A percentile compares a stretch with the other conserved stretches of the same genome.
Evolutionary conservation across 345 rosid genomes (phyloP).

Genomic region (Brassica nigra): DNA sequence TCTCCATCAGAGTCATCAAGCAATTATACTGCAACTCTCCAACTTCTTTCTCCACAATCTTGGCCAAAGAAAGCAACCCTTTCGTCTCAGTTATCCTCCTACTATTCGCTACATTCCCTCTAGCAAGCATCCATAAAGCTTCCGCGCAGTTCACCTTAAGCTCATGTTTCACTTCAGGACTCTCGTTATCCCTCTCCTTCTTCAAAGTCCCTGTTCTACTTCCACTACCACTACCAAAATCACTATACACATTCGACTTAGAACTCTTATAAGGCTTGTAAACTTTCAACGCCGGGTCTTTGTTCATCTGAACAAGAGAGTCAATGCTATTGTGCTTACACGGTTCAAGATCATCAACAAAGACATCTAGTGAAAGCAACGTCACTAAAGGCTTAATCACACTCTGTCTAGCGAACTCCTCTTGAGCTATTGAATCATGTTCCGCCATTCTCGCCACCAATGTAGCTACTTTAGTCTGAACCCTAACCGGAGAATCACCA

Average conservation of each 20-base stretch:
- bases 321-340: conserved; percentile 74
- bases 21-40: conserved; percentile 77
- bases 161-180: conserved; percentile 57
- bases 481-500: conserved; percentile 65
- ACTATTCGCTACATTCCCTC: conserved; percentile 68
- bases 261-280: conserved; percentile 47
- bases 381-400: conserved; percentile 84
- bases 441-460: conserved; percentile 86
- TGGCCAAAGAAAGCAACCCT: conserved; percentile 89
- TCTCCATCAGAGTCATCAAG: conserved; percentile 83
- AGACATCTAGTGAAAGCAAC: conserved; percentile 64
- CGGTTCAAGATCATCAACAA: conserved; percentile 49
- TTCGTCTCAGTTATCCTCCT: conserved; percentile 83
- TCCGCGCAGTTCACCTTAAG: conserved; percentile 66
- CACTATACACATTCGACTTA: conserved; percentile 48
- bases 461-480: conserved; percentile 62
- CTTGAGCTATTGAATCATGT: conserved; percentile 60
- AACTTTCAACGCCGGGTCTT: conserved; percentile 32
- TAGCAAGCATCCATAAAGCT: conserved; percentile 90
- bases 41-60: conserved; percentile 67
- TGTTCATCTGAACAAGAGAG: conserved; percentile 74
- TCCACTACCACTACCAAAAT: conserved; percentile 42
- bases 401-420: conserved; percentile 83
- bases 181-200: conserved; percentile 77
- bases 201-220: conserved; percentile 45